Conservation (phyloP, 208 protist genomes). For the Trypanosoma conorhini region DNA sequence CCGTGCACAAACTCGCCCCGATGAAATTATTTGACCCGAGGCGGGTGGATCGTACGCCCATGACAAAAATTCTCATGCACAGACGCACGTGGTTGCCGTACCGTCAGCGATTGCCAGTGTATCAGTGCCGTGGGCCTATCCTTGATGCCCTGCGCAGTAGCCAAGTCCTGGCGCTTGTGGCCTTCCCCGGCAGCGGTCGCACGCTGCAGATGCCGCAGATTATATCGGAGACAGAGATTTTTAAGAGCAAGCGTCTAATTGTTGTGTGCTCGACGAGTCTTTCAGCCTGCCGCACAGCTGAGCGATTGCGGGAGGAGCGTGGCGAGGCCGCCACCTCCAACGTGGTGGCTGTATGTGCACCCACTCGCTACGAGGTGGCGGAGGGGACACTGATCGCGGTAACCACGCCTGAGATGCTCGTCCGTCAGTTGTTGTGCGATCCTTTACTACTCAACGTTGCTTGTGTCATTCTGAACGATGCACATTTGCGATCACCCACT, state of each 20-base stretch:
- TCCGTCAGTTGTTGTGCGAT: constrained; percentile 83
- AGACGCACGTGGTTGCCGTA: constrained; percentile 86
- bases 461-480: constrained; percentile 84
- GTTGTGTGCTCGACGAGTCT: constrained; percentile 63
- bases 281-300: constrained; percentile 55
- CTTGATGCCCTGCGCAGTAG: constrained; percentile 68
- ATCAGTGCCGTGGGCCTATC: constrained; percentile 73
- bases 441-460: constrained; percentile 68
- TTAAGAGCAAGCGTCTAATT: constrained; percentile 76
- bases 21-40: constrained; percentile 54
- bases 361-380: constrained; percentile 40
- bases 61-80: constrained; percentile 76
- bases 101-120: constrained; percentile 72
- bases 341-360: constrained; percentile 54
- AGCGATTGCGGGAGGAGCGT: constrained; percentile 81
- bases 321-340: constrained; percentile 64
- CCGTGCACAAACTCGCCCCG: constrained; percentile 58
- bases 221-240: constrained; percentile 81
- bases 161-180: constrained; percentile 65
- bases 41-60: constrained; percentile 52
- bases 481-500: constrained; percentile 62
- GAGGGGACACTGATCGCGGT: constrained; percentile 68
- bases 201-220: constrained; percentile 82
- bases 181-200: constrained; percentile 48
- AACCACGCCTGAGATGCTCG: constrained; percentile 79